Evolutionary conservation across 1,139 yeast genomes (phyloP).

Genomic region (Blastobotrys illinoisensis): DNA sequence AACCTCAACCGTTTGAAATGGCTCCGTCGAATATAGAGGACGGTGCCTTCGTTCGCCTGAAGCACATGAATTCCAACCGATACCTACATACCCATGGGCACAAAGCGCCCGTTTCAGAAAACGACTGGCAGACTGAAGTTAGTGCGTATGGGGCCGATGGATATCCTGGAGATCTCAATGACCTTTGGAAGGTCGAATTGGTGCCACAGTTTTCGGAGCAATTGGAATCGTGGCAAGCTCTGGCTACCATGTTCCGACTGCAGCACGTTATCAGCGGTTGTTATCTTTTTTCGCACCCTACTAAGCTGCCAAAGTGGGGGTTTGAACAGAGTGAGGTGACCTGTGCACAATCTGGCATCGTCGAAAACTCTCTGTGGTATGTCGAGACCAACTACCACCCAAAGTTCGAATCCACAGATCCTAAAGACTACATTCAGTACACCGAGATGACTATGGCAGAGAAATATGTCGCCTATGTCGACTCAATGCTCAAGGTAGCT

Average conservation of each 20-base stretch:
- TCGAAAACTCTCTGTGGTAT: slow-evolving; percentile 56
- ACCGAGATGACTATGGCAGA: slow-evolving; percentile 25
- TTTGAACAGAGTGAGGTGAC: slow-evolving; percentile 67
- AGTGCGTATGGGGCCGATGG: slow-evolving; percentile 52
- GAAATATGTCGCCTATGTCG: slow-evolving; percentile 29
- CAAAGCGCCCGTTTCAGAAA: slow-evolving; percentile 74
- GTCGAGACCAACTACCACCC: slow-evolving; percentile 62
- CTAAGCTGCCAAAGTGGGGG: slow-evolving; percentile 65
- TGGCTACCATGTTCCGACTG: slow-evolving; percentile 54
- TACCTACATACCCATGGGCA: slow-evolving; percentile 50
- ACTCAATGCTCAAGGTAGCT: slow-evolving; percentile 15
- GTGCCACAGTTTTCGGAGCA: slow-evolving; percentile 17
- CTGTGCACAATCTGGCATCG: slow-evolving; percentile 61
- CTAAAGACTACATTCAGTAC: slow-evolving; percentile 31
- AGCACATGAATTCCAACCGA: slow-evolving; percentile 56
- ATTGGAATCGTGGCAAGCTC: slow-evolving; percentile 38
- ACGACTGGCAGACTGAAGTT: slow-evolving; percentile 73
- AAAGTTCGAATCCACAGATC: slow-evolving; percentile 21
- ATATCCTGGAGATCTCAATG: slow-evolving; percentile 29
- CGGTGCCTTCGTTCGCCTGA: slow-evolving; percentile 51
- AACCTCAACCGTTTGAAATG: slow-evolving; percentile 10
- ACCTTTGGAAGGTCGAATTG: slow-evolving; percentile 27
- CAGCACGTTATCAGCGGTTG: slow-evolving; percentile 58
- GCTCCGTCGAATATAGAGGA: slow-evolving; percentile 34
- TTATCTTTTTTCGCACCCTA: slow-evolving; percentile 54